Conservation (phyloP, 768 basidiomycete genomes). For the Auricularia cornea region DNA sequence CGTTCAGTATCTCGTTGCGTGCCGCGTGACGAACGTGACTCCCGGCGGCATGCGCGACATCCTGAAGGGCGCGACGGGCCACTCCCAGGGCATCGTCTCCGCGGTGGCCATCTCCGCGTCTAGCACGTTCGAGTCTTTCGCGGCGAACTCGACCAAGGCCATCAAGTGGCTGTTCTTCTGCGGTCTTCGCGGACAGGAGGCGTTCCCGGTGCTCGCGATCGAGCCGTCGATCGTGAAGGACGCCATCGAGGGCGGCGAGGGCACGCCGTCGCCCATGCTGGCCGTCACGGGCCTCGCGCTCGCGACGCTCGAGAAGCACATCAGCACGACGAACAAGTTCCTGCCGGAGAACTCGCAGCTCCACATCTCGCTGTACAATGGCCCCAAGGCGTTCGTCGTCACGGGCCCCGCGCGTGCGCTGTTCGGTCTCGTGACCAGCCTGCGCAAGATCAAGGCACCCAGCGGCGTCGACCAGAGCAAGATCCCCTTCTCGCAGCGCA, state of each 20-base stretch:
- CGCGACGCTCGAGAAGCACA: conserved; percentile 70
- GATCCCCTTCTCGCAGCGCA: conserved; percentile 87
- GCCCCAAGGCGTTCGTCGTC: conserved; percentile 82
- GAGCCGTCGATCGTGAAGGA: conserved; percentile 85
- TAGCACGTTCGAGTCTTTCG: conserved; percentile 62
- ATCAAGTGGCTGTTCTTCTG: conserved; percentile 90
- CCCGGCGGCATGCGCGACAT: conserved; percentile 72
- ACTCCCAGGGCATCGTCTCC: conserved; percentile 94
- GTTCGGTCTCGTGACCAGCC: conserved; percentile 87
- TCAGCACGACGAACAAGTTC: conserved; percentile 81
- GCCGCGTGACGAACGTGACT: conserved; percentile 62
- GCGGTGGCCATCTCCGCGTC: conserved; percentile 86
- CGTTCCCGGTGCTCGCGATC: conserved; percentile 86
- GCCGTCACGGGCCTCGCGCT: conserved; percentile 75
- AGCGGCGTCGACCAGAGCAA: conserved; percentile 89
- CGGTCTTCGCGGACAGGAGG: conserved; percentile 86
- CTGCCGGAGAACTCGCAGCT: conserved; percentile 73
- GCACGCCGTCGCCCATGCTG: conserved; percentile 88
- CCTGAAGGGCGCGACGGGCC: conserved; percentile 85
- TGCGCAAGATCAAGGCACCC: conserved; percentile 85
- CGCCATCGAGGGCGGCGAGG: conserved; percentile 86
- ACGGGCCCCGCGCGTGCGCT: conserved; percentile 86
- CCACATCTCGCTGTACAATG: conserved; percentile 86
- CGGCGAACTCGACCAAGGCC: conserved; percentile 70
- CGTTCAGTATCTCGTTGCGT: conserved; percentile 79